phyloP scores from a whole-genome alignment of 163 green algal species.

The Picocystis sp. region DNA sequence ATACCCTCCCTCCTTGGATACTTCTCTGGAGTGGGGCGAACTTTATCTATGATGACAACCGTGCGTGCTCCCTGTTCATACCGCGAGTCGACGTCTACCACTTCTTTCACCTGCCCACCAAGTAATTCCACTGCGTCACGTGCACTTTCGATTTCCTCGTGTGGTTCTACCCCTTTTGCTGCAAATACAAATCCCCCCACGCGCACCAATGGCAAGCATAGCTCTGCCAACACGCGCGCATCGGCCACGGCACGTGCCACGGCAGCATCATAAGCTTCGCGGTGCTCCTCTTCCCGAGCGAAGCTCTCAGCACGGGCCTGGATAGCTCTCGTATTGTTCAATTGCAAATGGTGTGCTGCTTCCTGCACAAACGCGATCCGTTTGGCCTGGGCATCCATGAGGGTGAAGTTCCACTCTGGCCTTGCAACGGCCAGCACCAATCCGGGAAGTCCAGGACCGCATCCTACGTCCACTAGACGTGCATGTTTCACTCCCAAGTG shows the following conservation, averaged over 20 bases:
- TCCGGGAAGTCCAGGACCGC: conserved; percentile 71
- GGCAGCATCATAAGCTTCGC: conserved; percentile 36
- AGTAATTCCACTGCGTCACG: conserved; percentile 32
- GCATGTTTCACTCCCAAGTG: conserved; percentile 8
- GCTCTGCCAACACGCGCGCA: conserved; percentile 53
- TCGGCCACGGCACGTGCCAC: conserved; percentile 67
- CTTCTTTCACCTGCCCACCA: conserved; percentile 22
- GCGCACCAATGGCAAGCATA: conserved; percentile 68
- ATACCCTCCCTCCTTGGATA: conserved; percentile 46
- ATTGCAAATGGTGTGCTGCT: conserved; percentile 15
- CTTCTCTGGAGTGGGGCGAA: conserved; percentile 19
- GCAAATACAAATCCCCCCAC: conserved; percentile 53
- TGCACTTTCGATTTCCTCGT: conserved; percentile 42
- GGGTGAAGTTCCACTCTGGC: conserved; percentile 56
- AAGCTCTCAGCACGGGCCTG: conserved; percentile 55
- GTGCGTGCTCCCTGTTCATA: conserved; percentile 31
- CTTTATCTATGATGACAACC: conserved; percentile 48
- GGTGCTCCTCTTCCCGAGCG: conserved; percentile 13
- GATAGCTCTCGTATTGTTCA: conserved; percentile 43
- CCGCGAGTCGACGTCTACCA: conserved; percentile 35
- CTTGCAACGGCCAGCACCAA: conserved; percentile 63
- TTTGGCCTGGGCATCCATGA: conserved; percentile 73
- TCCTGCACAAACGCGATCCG: conserved; percentile 48
- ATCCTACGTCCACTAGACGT: conserved; percentile 71
- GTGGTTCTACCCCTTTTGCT: conserved; percentile 51